A percentile compares a stretch with the other conserved stretches of the same genome.
These are phyloP conservation scores for Terana coerulea DNA, from an alignment of 768 basidiomycete genomes.

Conservation along the genomic window DNA sequence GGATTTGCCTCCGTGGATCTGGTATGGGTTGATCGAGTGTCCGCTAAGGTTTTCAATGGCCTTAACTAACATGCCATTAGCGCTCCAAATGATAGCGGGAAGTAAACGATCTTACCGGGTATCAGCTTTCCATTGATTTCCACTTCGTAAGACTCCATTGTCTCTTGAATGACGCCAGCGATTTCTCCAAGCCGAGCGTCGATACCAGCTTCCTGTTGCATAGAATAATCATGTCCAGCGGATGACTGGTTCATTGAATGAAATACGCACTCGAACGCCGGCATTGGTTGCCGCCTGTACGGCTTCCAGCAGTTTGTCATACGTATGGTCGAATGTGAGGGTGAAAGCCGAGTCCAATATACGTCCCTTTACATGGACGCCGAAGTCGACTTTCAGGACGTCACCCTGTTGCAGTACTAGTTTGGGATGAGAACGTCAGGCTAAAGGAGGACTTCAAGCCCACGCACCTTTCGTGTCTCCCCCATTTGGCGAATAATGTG, in stretches of 20 bases:
- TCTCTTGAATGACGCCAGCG: slow-evolving; percentile 90
- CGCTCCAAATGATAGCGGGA: not conserved
- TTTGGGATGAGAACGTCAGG: slow-evolving; percentile 4
- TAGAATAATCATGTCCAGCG: slow-evolving; percentile 1
- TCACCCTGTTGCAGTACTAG: slow-evolving; percentile 80
- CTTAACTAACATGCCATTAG: slow-evolving; percentile 58
- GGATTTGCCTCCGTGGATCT: slow-evolving; percentile 93
- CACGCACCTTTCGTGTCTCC: slow-evolving; percentile 77
- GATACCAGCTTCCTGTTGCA: slow-evolving; percentile 85
- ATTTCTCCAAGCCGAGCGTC: slow-evolving; percentile 93
- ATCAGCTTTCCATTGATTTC: slow-evolving; percentile 81
- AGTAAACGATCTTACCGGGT: slow-evolving; percentile 50
- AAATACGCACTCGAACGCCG: slow-evolving; percentile 68
- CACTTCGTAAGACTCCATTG: slow-evolving; percentile 98
- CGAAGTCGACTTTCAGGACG: slow-evolving; percentile 95
- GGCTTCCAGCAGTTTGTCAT: slow-evolving; percentile 84
- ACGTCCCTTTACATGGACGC: slow-evolving; percentile 95
- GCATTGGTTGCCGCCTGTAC: slow-evolving; percentile 94
- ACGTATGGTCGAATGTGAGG: slow-evolving; percentile 82
- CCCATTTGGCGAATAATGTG: slow-evolving; percentile 95
- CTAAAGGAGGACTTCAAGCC: slow-evolving; percentile 12
- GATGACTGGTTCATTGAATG: not conserved
- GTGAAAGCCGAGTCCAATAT: slow-evolving; percentile 98
- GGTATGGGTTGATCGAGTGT: slow-evolving; percentile 86
- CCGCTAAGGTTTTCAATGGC: slow-evolving; percentile 92